Conservation (phyloP, 495 filamentous ascomycete genomes). For the Hypomontagnella monticulosa region DNA sequence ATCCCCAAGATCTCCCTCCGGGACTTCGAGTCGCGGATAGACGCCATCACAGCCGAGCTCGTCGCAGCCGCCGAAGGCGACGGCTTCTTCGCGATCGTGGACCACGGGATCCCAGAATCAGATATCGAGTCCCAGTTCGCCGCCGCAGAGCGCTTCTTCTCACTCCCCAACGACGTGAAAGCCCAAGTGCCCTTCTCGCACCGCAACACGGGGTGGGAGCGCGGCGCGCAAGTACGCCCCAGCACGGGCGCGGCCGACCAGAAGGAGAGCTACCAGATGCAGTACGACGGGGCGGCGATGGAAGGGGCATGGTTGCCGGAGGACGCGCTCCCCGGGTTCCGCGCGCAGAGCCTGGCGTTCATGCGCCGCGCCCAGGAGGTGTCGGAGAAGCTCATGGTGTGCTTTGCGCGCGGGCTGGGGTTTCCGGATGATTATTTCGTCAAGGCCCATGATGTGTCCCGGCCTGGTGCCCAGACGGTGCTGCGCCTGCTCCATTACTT, state of each 20-base stretch:
- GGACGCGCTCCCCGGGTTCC: conserved; percentile 59
- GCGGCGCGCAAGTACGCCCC: conserved; percentile 67
- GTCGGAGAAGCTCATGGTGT: conserved; percentile 66
- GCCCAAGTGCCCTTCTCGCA: conserved; percentile 61
- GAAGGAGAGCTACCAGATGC: conserved; percentile 71
- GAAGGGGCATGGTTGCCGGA: conserved; percentile 62
- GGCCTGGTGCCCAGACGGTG: conserved; percentile 63
- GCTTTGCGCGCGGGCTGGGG: conserved; percentile 67
- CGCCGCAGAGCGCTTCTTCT: conserved; percentile 64
- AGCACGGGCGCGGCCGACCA: conserved; percentile 68
- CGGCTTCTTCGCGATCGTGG: conserved; percentile 69
- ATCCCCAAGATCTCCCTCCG: conserved; percentile 69
- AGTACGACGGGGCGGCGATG: conserved; percentile 64
- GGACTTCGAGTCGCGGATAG: conserved; percentile 63
- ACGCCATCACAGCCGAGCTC: conserved; percentile 64
- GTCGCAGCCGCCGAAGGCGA: conserved; percentile 66
- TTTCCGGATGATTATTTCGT: conserved; percentile 67
- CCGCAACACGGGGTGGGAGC: conserved; percentile 73
- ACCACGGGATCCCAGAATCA: conserved; percentile 61
- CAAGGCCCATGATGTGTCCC: conserved; percentile 60
- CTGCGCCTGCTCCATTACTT: conserved; percentile 69
- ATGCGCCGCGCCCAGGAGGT: conserved; percentile 64
- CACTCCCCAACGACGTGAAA: conserved; percentile 63
- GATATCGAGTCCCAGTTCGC: conserved; percentile 65
- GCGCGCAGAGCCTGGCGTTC: conserved; percentile 55